A percentile compares a stretch with the other conserved stretches of the same genome.
Evolutionary conservation across 208 protist species (phyloP).

Genomic region (Strigomonas culicis): DNA sequence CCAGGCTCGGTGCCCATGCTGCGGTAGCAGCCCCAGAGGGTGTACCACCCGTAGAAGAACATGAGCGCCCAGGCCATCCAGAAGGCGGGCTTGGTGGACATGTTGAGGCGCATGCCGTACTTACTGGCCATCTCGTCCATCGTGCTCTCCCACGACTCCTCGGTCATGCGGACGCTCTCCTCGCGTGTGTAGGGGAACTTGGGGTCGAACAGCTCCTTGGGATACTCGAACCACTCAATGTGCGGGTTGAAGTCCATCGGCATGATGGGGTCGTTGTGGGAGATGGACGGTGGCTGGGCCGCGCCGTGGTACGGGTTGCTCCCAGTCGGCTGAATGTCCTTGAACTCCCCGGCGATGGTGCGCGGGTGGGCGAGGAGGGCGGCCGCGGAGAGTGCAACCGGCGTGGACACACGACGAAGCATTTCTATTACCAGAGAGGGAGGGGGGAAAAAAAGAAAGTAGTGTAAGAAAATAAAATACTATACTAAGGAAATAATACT

Average conservation of each 20-base stretch:
- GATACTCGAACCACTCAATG: constrained; percentile 92
- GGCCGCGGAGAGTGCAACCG: background rate
- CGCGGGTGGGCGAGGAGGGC: background rate
- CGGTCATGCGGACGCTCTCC: constrained; percentile 87
- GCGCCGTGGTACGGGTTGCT: constrained; percentile 23
- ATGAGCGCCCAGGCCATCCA: constrained; percentile 84
- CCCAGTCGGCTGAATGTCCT: constrained; percentile 29
- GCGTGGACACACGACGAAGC: background rate
- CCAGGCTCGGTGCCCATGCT: constrained; percentile 78
- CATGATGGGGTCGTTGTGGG: constrained; percentile 75
- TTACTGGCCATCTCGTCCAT: constrained; percentile 89
- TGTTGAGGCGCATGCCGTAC: constrained; percentile 86
- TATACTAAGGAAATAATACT: too few relatives aligned
- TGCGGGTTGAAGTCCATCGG: constrained; percentile 92
- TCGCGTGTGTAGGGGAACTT: constrained; percentile 90
- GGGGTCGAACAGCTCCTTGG: constrained; percentile 87
- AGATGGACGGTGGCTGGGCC: constrained; percentile 61
- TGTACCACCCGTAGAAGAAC: constrained; percentile 87
- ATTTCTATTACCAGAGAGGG: background rate
- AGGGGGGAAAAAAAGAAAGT: background rate
- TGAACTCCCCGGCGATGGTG: constrained; percentile 49
- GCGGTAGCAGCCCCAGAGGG: constrained; percentile 88
- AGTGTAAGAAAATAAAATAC: background rate
- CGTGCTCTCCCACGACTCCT: constrained; percentile 87
- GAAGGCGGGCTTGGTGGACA: constrained; percentile 81